Evolutionary conservation across 352 stramenopile genomes (phyloP).

Genomic region (Pythium guiyangense): DNA sequence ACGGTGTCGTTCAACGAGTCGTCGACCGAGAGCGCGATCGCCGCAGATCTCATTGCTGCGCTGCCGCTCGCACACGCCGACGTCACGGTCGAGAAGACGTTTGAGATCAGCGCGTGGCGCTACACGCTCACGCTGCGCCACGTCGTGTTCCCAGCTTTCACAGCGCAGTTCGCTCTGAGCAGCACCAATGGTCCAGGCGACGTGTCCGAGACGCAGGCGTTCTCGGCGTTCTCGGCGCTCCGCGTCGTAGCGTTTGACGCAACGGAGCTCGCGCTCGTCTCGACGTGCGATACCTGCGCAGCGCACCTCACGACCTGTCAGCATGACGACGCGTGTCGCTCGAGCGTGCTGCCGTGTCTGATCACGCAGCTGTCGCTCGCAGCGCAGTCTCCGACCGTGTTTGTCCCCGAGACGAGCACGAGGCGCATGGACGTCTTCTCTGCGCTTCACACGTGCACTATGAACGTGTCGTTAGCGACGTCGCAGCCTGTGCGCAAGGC

Average conservation of each 20-base stretch:
- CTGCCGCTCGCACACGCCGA: not conserved
- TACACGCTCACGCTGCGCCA: slow-evolving; percentile 5
- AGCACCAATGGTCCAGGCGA: not conserved
- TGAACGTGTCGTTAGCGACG: not conserved
- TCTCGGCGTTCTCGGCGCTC: slow-evolving; percentile 3
- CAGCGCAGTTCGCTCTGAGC: slow-evolving; percentile 4
- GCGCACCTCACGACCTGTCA: slow-evolving; percentile 5
- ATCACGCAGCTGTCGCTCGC: not conserved
- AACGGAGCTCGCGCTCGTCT: not conserved
- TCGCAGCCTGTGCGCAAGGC: slow-evolving; percentile 7
- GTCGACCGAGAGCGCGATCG: not conserved
- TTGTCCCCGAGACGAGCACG: slow-evolving; percentile 1
- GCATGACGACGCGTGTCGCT: slow-evolving; percentile 5
- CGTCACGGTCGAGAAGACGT: slow-evolving; percentile 4
- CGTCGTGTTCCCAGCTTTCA: slow-evolving; percentile 12
- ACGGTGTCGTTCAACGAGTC: not conserved
- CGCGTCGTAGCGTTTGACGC: slow-evolving; percentile 6
- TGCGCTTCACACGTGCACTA: not conserved
- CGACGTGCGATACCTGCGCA: slow-evolving; percentile 1
- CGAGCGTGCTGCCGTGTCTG: slow-evolving; percentile 5
- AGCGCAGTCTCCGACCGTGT: not conserved
- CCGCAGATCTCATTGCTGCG: not conserved
- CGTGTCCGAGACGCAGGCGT: slow-evolving; percentile 2
- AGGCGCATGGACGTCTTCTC: slow-evolving; percentile 1
- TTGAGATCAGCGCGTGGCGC: slow-evolving; percentile 1